Base-by-base conservation (phyloP, 2,329 filamentous ascomycete genomes). In the Clonostachys rosea region DNA sequence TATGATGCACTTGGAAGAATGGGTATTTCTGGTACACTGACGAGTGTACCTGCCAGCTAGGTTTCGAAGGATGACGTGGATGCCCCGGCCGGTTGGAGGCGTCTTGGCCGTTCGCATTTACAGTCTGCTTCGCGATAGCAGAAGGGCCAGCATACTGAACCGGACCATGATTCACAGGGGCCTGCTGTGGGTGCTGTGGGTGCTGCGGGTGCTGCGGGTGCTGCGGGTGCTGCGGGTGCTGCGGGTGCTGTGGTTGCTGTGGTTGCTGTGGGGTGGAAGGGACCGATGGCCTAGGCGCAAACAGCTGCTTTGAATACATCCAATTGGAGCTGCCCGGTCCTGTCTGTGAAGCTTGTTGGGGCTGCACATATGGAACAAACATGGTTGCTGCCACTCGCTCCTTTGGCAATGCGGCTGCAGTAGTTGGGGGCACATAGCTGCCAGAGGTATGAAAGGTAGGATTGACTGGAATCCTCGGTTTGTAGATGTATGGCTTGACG, bases 1-100 rank as follows among this genome's bases (percentile, higher is more conserved):
- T 83, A 52, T 83, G 74, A 50, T 84, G 68, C 24, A 79, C 71
- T 52, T 82, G 78, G 58, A 83, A 79, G 57, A 81, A 84, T 4
- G 70, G 63, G 54, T 80, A 81, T 51, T 76, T 79, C 48, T 76
- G 72, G 47, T 73, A 73, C 10, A 76, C 67, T n/a, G 64, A 67
- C 2, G 62, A 58, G 40, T 67, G 59, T 17, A 66, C 57, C 53
- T 69, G 52, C 59, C 59, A 67, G n/a, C 56, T 48, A 6, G 57
- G 57, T 34, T 61, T 64, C 49, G 57, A 43, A 50, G 62, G 57
- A 45, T 59, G 52, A 16, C 50, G 49, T 10, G 44, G 12, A 17
- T 50, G 24, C 24, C 8, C 9, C 24, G 24, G 9, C 24, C 24
- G 24, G 24, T 30, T 30, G 24, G 24, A 4, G 24, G 24, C 24